Percentiles rank a stretch among this genome's conserved stretches.
phyloP scores from a whole-genome alignment of 2,329 filamentous ascomycete genomes.

The Penicillium griseofulvum region DNA sequence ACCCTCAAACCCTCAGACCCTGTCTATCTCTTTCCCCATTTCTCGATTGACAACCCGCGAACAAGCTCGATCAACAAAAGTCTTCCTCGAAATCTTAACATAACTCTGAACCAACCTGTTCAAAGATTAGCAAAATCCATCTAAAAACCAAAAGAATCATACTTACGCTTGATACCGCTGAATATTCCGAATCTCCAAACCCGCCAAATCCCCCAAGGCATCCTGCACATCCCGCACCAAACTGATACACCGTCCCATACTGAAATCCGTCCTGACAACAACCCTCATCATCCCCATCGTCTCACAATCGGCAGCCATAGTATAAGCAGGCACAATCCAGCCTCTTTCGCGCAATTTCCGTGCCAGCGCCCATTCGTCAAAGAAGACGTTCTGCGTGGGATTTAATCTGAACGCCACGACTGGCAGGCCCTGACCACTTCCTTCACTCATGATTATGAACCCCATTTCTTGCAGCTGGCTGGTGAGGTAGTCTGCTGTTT shows the following conservation, averaged over 20 bases:
- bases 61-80: neutral
- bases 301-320: constrained; percentile 84
- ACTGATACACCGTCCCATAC: constrained; percentile 71
- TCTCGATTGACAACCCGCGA: neutral
- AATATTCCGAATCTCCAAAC: constrained; percentile 57
- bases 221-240: constrained; percentile 75
- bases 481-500: constrained; percentile 80
- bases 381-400: constrained; percentile 54
- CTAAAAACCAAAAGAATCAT: neutral
- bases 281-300: constrained; percentile 85
- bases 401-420: constrained; percentile 83
- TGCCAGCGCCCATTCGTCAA: constrained; percentile 73
- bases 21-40: neutral
- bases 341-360: constrained; percentile 79
- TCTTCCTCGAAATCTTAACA: neutral
- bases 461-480: constrained; percentile 68
- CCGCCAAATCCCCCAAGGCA: constrained; percentile 65
- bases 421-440: constrained; percentile 71
- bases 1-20: neutral
- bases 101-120: constrained; percentile 1
- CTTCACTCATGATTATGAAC: constrained; percentile 84
- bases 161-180: constrained; percentile 17
- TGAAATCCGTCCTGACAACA: constrained; percentile 89
- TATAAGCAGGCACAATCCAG: constrained; percentile 93
- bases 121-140: neutral